Percentiles rank a stretch among this genome's conserved stretches.
Conservation (phyloP, 2,329 filamentous ascomycete species). For the Tolypocladium nubicola region DNA sequence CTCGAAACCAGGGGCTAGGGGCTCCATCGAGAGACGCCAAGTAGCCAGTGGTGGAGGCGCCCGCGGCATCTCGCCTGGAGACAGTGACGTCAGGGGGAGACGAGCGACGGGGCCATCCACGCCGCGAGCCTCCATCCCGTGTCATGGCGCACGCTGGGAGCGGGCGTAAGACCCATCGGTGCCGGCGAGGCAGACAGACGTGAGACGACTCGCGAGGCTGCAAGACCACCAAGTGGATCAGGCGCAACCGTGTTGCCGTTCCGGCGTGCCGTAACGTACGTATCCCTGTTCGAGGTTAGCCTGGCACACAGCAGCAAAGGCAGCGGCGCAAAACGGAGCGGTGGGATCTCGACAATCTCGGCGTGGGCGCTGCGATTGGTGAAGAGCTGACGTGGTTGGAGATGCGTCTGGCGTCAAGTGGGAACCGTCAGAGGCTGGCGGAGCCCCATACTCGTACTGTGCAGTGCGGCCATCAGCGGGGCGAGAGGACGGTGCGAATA, state of each 20-base stretch:
- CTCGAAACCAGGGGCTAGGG: neutral
- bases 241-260: neutral
- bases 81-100: neutral
- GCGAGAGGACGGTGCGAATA: neutral
- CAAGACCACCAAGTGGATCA: neutral
- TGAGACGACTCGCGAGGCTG: neutral
- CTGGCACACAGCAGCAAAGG: too few relatives aligned
- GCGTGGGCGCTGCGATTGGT: neutral
- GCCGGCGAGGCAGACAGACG: neutral
- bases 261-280: neutral
- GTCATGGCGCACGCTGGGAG: neutral
- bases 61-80: neutral
- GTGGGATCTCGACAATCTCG: neutral
- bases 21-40: neutral
- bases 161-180: neutral
- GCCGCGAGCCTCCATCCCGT: slow-evolving; percentile 1
- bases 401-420: neutral
- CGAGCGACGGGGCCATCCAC: neutral
- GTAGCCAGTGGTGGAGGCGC: neutral
- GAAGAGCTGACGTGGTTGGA: neutral
- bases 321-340: neutral
- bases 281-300: neutral
- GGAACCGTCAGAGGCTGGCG: neutral
- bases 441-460: slow-evolving; percentile 3
- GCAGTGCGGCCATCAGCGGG: slow-evolving; percentile 2